phyloP scores from a whole-genome alignment of 306 rosid genomes.

The Dalbergia oliveri region DNA sequence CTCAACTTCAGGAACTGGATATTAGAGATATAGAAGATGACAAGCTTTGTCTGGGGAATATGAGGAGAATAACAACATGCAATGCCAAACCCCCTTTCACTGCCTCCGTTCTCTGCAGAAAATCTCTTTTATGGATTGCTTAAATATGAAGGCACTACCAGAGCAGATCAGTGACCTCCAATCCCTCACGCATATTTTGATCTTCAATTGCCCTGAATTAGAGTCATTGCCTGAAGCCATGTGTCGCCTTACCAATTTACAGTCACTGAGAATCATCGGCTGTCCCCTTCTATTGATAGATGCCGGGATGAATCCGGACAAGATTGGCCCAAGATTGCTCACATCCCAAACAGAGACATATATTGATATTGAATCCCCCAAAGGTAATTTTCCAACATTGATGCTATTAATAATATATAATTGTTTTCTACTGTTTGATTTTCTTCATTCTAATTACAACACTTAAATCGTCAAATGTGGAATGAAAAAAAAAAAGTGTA shows the following conservation, averaged over 20 bases:
- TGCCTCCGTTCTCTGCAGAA: background rate
- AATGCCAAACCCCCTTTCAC: background rate
- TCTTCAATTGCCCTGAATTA: accelerated
- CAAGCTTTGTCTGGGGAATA: background rate
- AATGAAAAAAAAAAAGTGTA: too few species aligned
- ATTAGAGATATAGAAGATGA: background rate
- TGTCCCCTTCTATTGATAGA: background rate
- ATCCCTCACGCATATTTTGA: background rate
- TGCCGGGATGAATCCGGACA: background rate
- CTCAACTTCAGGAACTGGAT: background rate
- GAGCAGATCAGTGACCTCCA: background rate
- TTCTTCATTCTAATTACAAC: background rate
- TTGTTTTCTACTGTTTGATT: background rate
- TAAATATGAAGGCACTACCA: background rate
- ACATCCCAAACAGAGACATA: too few species aligned
- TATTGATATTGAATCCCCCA: too few species aligned
- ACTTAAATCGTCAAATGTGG: background rate
- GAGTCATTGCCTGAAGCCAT: background rate
- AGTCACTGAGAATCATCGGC: accelerated
- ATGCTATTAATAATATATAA: background rate
- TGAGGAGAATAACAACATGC: background rate
- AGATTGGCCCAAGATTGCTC: slow-evolving; percentile 9
- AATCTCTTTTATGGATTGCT: background rate
- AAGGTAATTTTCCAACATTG: background rate
- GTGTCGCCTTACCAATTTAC: background rate